These are phyloP conservation scores for Eucalyptus pauciflora DNA, from an alignment of 345 rosid species.

Conservation along the genomic window DNA sequence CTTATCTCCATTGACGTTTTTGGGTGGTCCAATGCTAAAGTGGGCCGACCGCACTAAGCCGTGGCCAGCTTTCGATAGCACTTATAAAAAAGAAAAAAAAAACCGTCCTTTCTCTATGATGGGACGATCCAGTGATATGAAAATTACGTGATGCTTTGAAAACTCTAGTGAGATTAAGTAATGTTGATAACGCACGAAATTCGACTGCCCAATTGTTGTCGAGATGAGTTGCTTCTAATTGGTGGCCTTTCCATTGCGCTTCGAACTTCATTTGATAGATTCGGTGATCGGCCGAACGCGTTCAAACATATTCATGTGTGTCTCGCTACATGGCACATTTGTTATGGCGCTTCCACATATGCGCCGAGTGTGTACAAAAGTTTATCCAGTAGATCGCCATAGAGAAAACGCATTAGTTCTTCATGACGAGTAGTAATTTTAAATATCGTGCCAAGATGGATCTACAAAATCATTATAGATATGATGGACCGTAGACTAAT, in stretches of 20 bases:
- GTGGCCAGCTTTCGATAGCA: not conserved
- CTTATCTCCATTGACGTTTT: not conserved
- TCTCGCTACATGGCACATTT: not conserved
- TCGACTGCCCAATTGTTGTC: not conserved
- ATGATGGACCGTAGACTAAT: not conserved
- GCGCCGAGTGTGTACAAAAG: not conserved
- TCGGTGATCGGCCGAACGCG: not conserved
- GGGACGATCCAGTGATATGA: not conserved
- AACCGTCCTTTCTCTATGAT: not conserved
- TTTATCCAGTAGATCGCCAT: not conserved
- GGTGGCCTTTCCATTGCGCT: not conserved
- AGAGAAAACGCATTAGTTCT: not conserved
- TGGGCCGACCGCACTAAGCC: not conserved
- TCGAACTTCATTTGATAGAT: not conserved
- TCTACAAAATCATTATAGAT: not conserved
- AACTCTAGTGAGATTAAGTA: not conserved
- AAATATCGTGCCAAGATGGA: not conserved
- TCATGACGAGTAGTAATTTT: not conserved
- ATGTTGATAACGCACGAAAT: not conserved
- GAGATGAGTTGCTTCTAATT: not conserved
- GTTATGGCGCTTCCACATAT: not conserved
- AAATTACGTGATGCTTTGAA: not conserved
- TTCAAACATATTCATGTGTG: not conserved
- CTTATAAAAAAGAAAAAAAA: not conserved
- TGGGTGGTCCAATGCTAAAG: not conserved